Base-by-base conservation (phyloP, 371 early-diverging fungal genomes). In the Syncephalastrum sp. region DNA sequence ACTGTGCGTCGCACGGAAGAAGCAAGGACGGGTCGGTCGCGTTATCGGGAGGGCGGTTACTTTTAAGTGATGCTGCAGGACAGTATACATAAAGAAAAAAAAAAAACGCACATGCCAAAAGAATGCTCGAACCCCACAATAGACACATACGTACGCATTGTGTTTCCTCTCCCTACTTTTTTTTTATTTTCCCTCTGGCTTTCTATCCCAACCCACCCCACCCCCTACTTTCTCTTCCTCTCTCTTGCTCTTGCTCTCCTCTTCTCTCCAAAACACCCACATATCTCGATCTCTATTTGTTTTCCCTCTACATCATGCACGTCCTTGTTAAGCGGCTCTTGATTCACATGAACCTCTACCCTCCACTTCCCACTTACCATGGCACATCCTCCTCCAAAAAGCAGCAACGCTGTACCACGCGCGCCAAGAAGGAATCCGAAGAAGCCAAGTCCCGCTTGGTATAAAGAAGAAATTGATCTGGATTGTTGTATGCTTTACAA, bases 281-380 rank as follows among this genome's bases (percentile, higher is more conserved):
- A 33, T 3, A 12, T 8, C 19, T 33, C 13, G 21, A 47, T 38
- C 38, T 53, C 27, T 53, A 21, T 27, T 23, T 2, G 16, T 33
- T 33, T 10, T 10, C 12, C 38, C 10, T 33, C 38, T 33, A 33
- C 38, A 45, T 25, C 16, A 56, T 56, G 56, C 56, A 56, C 29
- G 15, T 16, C 8, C 41, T 56, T 23, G 48, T 56, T 13, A 56
- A 47, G n/a, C 48, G 48, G 19, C 38, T 56, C 15, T 38, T 56
- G 48, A 47, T 56, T 19, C 48, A 56, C 19, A 56, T 56, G 56
- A 47, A 56, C 17, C 47, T 56, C 8, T 56, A 56, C 46, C 56
- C 56, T 6, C 56, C 56, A 5, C 47, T 47, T 33, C 38, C 38
- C 38, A 33, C 38, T 2, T 33, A 33, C 38, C 38, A 33, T 33